Conservation (phyloP, 2,329 filamentous ascomycete genomes). For the Helotiales sp. region DNA sequence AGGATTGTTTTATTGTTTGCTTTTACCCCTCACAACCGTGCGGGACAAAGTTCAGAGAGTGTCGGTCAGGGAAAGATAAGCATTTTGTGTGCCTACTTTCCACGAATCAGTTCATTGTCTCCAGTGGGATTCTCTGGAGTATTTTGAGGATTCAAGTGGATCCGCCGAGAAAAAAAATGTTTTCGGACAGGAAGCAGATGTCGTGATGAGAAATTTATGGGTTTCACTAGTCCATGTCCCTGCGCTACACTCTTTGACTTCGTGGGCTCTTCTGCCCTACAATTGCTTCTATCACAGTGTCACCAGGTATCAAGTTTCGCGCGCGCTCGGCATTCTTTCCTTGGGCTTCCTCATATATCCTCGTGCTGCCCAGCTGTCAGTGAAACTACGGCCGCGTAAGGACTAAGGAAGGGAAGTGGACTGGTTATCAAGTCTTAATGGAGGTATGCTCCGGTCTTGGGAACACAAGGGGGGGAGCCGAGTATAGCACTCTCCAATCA, state of each 20-base stretch:
- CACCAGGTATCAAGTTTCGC: not conserved
- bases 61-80: not conserved
- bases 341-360: not conserved
- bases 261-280: not conserved
- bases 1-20: not conserved
- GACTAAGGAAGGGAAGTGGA: not conserved
- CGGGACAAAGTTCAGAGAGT: not conserved
- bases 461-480: not conserved
- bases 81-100: not conserved
- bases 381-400: not conserved
- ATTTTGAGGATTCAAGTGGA: not conserved
- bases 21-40: conserved; percentile 8
- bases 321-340: not conserved
- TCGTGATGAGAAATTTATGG: not conserved
- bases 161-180: not conserved
- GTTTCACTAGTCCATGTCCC: not conserved
- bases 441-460: conserved; percentile 1
- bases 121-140: not conserved
- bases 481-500: not conserved
- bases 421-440: not conserved
- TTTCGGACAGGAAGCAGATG: not conserved
- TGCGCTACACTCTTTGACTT: not conserved
- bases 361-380: not conserved
- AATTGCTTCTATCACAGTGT: not conserved
- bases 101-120: not conserved